A percentile compares a stretch with the other conserved stretches of the same genome.
Evolutionary conservation across 2,329 filamentous ascomycete species (phyloP).

Genomic region (Catunica adiposa): DNA sequence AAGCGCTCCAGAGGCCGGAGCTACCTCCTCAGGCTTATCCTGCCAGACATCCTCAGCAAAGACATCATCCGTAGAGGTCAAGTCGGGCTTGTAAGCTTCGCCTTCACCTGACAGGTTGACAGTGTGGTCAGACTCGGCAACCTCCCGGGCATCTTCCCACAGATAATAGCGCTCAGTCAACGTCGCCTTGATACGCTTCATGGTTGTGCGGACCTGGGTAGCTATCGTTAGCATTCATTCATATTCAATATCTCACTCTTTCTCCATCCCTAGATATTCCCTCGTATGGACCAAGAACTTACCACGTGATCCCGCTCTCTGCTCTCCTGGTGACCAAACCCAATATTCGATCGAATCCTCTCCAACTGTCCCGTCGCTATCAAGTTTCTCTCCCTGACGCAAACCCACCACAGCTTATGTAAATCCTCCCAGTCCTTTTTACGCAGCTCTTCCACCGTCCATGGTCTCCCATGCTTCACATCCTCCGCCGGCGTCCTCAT

Average conservation of each 20-base stretch:
- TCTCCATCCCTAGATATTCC: background rate
- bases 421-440: slow-evolving; percentile 88
- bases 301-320: slow-evolving; percentile 49
- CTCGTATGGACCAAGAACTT: slow-evolving; percentile 25
- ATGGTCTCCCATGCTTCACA: slow-evolving; percentile 57
- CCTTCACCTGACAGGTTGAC: slow-evolving; percentile 40
- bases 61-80: slow-evolving; percentile 21
- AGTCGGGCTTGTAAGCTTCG: slow-evolving; percentile 32
- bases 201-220: slow-evolving; percentile 56
- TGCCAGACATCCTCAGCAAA: slow-evolving; percentile 22
- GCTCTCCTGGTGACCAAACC: slow-evolving; percentile 58
- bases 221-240: background rate
- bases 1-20: slow-evolving; percentile 11
- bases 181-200: slow-evolving; percentile 66
- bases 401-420: slow-evolving; percentile 87
- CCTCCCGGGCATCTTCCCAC: slow-evolving; percentile 58
- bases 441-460: slow-evolving; percentile 73
- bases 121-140: slow-evolving; percentile 51
- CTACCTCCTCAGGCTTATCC: background rate
- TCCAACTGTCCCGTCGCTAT: slow-evolving; percentile 64
- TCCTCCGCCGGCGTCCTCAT: slow-evolving; percentile 58
- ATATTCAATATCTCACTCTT: background rate
- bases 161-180: slow-evolving; percentile 79
- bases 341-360: slow-evolving; percentile 47
- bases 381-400: slow-evolving; percentile 77